These are phyloP conservation scores for Lentinula detonsa DNA, from an alignment of 768 basidiomycete species.

Conservation along the genomic window DNA sequence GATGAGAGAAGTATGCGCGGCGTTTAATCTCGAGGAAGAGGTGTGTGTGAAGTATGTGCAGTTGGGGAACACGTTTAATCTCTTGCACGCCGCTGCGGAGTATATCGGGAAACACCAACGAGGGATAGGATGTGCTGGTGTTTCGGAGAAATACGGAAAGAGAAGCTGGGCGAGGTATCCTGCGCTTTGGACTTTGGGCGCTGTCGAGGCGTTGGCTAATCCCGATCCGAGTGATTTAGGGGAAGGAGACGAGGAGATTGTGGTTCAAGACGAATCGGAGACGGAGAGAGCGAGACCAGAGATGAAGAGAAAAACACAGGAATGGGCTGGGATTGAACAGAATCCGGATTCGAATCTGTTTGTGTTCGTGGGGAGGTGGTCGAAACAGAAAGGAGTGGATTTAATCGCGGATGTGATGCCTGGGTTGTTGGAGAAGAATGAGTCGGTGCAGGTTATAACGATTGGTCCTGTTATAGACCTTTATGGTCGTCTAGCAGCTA, in stretches of 20 bases:
- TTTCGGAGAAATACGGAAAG: constrained; percentile 97
- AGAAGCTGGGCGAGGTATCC: constrained; percentile 96
- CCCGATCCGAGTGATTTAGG: constrained; percentile 91
- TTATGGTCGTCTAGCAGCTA: constrained; percentile 92
- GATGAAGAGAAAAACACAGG: constrained; percentile 86
- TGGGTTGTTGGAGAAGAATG: constrained; percentile 81
- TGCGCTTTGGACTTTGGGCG: constrained; percentile 92
- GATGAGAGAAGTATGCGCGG: constrained; percentile 97
- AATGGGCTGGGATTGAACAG: constrained; percentile 92
- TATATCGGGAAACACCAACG: constrained; percentile 93
- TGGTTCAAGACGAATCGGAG: constrained; percentile 16
- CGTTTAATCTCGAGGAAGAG: constrained; percentile 96
- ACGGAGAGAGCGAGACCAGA: constrained; percentile 89
- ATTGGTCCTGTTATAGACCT: constrained; percentile 95
- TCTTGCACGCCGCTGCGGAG: constrained; percentile 88
- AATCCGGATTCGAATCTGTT: constrained; percentile 87
- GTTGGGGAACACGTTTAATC: constrained; percentile 96
- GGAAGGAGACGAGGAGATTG: constrained; percentile 44
- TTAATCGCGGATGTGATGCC: constrained; percentile 96
- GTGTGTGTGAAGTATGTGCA: constrained; percentile 96
- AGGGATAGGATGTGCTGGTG: constrained; percentile 90
- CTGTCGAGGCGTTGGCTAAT: constrained; percentile 92
- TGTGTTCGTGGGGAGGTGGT: constrained; percentile 97
- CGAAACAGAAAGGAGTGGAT: constrained; percentile 98
- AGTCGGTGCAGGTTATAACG: constrained; percentile 79